Evolutionary conservation across 805 yeast species (phyloP).

Genomic region (Metschnikowia sp.): DNA sequence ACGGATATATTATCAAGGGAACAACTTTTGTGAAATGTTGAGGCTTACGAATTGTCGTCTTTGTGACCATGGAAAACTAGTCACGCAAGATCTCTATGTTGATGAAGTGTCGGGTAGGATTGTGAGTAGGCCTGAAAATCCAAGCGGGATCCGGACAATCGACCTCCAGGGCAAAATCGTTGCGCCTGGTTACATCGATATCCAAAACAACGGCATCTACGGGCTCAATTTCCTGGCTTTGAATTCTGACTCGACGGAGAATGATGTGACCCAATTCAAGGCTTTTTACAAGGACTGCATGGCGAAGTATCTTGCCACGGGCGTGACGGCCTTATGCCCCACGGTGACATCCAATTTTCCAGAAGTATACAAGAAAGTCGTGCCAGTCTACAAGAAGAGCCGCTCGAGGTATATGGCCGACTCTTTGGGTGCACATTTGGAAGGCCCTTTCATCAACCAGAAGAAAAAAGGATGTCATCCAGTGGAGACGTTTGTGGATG

Average conservation of each 20-base stretch:
- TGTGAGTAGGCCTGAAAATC: conserved; percentile 21
- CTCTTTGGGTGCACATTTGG: conserved; percentile 56
- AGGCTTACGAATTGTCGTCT: conserved; percentile 42
- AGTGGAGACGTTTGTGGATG: conserved; percentile 40
- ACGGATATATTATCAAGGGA: too few relatives aligned
- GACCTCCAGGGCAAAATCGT: conserved; percentile 47
- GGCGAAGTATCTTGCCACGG: conserved; percentile 46
- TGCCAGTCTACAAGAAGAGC: conserved; percentile 40
- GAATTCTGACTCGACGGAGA: conserved; percentile 26
- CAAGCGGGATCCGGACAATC: conserved; percentile 23
- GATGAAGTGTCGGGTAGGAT: conserved; percentile 43
- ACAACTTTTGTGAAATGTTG: conserved; percentile 13
- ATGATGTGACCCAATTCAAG: conserved; percentile 30
- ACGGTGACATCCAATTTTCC: conserved; percentile 53
- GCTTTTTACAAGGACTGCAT: conserved; percentile 41
- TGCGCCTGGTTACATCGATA: conserved; percentile 56
- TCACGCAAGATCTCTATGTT: conserved; percentile 40
- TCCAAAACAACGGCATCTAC: conserved; percentile 56
- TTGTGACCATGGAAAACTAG: conserved; percentile 39
- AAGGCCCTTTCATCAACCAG: conserved; percentile 54
- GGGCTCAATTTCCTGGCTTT: conserved; percentile 51
- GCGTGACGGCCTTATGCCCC: conserved; percentile 55
- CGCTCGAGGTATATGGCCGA: conserved; percentile 35
- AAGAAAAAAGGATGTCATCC: conserved; percentile 52
- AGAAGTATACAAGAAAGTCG: conserved; percentile 45